A percentile compares a stretch with the other conserved stretches of the same genome.
Conservation (phyloP, 208 protist genomes). For the Leishmania gerbilli region DNA sequence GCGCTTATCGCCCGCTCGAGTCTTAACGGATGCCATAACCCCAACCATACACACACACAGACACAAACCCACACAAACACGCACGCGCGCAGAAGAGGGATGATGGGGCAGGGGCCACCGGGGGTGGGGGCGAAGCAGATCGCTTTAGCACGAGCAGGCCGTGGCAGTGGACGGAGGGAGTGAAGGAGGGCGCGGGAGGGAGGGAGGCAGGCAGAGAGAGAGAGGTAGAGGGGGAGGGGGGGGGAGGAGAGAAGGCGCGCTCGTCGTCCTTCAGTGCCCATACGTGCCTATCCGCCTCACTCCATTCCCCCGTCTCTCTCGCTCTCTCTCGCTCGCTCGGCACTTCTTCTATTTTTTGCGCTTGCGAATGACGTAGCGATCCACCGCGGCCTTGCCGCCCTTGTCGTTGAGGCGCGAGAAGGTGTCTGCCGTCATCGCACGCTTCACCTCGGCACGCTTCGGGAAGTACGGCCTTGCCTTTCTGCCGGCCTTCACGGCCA, state of each 20-base stretch:
- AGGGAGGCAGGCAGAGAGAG: not conserved
- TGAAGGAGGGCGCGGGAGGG: not conserved
- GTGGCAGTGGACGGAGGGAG: not conserved
- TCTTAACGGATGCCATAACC: not conserved
- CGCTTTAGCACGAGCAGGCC: not conserved
- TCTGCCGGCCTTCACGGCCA: conserved; percentile 63
- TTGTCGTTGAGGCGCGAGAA: conserved; percentile 71
- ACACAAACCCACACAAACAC: not conserved
- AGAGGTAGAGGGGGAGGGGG: too few species aligned
- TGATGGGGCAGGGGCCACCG: not conserved
- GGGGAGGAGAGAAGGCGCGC: not conserved
- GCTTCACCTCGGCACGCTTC: conserved; percentile 78
- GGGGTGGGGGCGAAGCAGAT: not conserved
- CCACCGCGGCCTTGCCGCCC: conserved; percentile 81
- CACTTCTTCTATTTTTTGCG: conserved; percentile 20
- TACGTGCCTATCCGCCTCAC: not conserved
- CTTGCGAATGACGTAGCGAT: conserved; percentile 76
- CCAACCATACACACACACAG: not conserved
- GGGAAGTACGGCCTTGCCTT: conserved; percentile 81
- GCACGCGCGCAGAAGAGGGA: too few species aligned
- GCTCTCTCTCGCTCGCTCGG: not conserved
- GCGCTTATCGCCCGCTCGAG: not conserved
- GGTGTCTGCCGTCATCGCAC: conserved; percentile 65
- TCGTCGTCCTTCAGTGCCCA: not conserved
- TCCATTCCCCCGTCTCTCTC: not conserved